Evolutionary conservation across 2,329 filamentous ascomycete species (phyloP).

Genomic region (Colletotrichum somersetense): DNA sequence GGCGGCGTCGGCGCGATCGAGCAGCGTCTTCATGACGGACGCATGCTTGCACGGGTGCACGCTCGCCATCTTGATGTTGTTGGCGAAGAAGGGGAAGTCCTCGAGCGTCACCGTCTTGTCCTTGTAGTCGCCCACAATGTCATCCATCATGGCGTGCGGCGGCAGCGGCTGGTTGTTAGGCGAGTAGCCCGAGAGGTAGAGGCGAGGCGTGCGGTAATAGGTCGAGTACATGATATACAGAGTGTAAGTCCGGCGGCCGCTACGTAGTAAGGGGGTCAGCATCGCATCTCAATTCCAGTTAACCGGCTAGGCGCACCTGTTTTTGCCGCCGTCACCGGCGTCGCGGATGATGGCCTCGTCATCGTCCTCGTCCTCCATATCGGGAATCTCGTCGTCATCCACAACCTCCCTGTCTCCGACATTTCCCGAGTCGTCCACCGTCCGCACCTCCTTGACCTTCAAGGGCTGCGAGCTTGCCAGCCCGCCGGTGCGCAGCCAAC

Average conservation of each 20-base stretch:
- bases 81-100: slow-evolving; percentile 94
- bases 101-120: slow-evolving; percentile 99
- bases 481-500: slow-evolving; percentile 91
- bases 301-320: slow-evolving; percentile 53
- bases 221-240: slow-evolving; percentile 98
- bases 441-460: slow-evolving; percentile 84
- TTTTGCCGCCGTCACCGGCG: slow-evolving; percentile 62
- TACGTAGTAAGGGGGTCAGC: slow-evolving; percentile 53
- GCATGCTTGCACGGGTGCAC: slow-evolving; percentile 98
- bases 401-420: slow-evolving; percentile 80
- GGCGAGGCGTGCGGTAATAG: slow-evolving; percentile 94
- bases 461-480: slow-evolving; percentile 80
- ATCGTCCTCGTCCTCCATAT: slow-evolving; percentile 98
- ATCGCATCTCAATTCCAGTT: neutral
- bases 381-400: slow-evolving; percentile 89
- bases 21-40: slow-evolving; percentile 95
- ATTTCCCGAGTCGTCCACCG: slow-evolving; percentile 90
- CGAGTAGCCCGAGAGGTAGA: slow-evolving; percentile 93
- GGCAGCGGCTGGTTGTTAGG: slow-evolving; percentile 83
- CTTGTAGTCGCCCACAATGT: slow-evolving; percentile 96
- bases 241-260: slow-evolving; percentile 91
- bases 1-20: slow-evolving; percentile 94
- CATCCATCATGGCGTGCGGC: slow-evolving; percentile 92
- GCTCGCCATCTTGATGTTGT: slow-evolving; percentile 93
- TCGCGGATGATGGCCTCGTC: slow-evolving; percentile 97